Evolutionary conservation across 495 filamentous ascomycete genomes (phyloP), one percentile per base, ranked within the genome.

Genomic region (Aspergillus panamensis): DNA sequence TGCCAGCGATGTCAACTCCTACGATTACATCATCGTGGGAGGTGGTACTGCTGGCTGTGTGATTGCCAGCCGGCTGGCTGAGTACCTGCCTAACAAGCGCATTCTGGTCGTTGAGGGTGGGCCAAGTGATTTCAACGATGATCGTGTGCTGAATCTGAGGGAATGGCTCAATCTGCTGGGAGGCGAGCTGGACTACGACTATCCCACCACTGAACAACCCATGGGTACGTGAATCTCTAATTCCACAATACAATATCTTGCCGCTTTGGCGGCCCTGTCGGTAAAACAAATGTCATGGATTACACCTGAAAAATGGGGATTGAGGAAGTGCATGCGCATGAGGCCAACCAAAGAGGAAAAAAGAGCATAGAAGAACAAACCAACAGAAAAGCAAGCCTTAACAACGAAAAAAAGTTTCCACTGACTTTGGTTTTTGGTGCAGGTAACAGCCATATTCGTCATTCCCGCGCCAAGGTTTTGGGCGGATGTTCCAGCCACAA

Each of bases 11-110:
- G 79, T 80, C 50, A 79, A 85, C 74, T 79, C 76, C 77, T 96
- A 85, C 73, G 91, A 96, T 76, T 94, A 91, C 69, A 77, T 96
- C 57, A 87, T 96, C 64, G 83, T 95, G 13, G 91, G 89, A 58
- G 91, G 90, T 49, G 91, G 91, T 64, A 95, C 91, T 31, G 91
- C 91, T 7, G 91, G 91, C 54, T 89, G 91, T 70, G 89, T 92
- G 40, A 86, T 96, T 66, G 91, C 89, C 47, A 81, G 84, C 20
- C 81, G 86, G 19, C 75, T 89, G 74, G 83, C 80, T 1, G 75
- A 86, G 62, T 88, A 88, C 62, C 68, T 88, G 37, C 85, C 86
- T 21, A 76, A 87, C 68, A 86, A 85, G 69, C 80, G 73, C 13
- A 78, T 85, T 51, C 75, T 89, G 31, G 69, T 88, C 57, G 82